Evolutionary conservation across 2,329 filamentous ascomycete genomes (phyloP).

Genomic region (Stachybotrys elegans): DNA sequence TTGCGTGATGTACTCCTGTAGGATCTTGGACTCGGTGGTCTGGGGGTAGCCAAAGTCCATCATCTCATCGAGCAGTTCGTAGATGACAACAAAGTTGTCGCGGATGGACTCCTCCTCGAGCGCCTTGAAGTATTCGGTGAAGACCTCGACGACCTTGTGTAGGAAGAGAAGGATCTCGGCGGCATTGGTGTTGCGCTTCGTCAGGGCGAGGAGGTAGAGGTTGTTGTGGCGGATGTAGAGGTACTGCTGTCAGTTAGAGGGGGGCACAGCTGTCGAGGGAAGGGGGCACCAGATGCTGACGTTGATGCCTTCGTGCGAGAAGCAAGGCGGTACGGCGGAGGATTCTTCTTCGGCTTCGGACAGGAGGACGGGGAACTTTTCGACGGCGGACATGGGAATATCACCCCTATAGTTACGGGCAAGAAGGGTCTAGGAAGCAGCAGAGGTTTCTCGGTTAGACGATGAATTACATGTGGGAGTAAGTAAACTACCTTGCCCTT

Average conservation of each 20-base stretch:
- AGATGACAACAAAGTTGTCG: conserved; percentile 99
- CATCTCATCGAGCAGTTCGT: conserved; percentile 98
- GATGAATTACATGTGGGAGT: too few species aligned
- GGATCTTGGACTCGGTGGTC: conserved; percentile 96
- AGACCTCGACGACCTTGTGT: conserved; percentile 97
- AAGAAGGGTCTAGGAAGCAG: conserved; percentile 81
- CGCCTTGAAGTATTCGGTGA: conserved; percentile 99
- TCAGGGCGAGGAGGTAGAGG: conserved; percentile 94
- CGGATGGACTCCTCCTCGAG: conserved; percentile 97
- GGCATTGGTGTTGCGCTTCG: conserved; percentile 98
- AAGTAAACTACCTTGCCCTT: conserved; percentile 83
- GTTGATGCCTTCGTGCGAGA: conserved; percentile 98
- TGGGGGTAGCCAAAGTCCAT: conserved; percentile 99
- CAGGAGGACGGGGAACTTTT: conserved; percentile 93
- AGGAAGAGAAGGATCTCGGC: conserved; percentile 97
- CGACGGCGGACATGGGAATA: conserved; percentile 97
- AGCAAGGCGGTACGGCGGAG: conserved; percentile 93
- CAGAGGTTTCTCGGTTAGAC: too few species aligned
- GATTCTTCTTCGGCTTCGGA: conserved; percentile 99
- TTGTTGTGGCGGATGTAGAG: conserved; percentile 99
- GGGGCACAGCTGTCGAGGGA: conserved; percentile 8
- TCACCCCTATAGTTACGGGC: conserved; percentile 98
- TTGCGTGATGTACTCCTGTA: conserved; percentile 99
- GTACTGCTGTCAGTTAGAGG: conserved; percentile 53
- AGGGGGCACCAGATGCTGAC: conserved; percentile 42